Conservation (phyloP, 306 rosid species). For the Aeschynomene evenia region DNA sequence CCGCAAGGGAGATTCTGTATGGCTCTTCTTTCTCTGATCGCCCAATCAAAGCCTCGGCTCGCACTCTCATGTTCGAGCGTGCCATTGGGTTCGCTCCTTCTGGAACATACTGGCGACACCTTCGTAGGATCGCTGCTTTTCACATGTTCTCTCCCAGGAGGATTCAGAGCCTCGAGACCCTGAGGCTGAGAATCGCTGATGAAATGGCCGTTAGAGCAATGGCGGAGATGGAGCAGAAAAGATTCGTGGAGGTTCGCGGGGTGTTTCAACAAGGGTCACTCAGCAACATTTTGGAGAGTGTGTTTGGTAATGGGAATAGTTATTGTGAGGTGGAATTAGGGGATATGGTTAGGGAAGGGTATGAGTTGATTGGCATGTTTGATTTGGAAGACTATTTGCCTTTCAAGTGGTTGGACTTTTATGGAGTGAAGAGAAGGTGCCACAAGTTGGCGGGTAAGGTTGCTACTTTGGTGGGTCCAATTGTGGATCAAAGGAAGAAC, state of each 20-base stretch:
- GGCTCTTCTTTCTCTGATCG: conserved; percentile 73
- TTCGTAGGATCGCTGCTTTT: conserved; percentile 59
- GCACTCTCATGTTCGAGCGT: conserved; percentile 75
- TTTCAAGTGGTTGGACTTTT: conserved; percentile 63
- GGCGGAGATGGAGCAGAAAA: conserved; percentile 45
- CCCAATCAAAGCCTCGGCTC: conserved; percentile 73
- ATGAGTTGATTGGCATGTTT: conserved; percentile 56
- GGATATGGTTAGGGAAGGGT: conserved; percentile 68
- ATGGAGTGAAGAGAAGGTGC: conserved; percentile 78
- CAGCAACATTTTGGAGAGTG: conserved; percentile 65
- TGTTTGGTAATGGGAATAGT: conserved; percentile 45
- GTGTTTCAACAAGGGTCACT: conserved; percentile 68
- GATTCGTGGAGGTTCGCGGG: conserved; percentile 51
- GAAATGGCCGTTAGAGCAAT: conserved; percentile 45
- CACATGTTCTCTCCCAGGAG: conserved; percentile 77
- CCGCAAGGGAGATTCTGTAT: conserved; percentile 67
- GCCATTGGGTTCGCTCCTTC: conserved; percentile 92
- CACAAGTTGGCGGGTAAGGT: conserved; percentile 62
- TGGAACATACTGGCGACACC: conserved; percentile 70
- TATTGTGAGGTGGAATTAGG: conserved; percentile 37
- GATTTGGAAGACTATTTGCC: conserved; percentile 80
- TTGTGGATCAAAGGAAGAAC: conserved; percentile 59
- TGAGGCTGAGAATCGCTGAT: conserved; percentile 43
- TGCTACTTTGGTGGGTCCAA: conserved; percentile 44
- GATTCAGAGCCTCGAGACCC: conserved; percentile 51